Evolutionary conservation across 2,329 filamentous ascomycete genomes (phyloP).

Genomic region (Diaporthe nobilis): DNA sequence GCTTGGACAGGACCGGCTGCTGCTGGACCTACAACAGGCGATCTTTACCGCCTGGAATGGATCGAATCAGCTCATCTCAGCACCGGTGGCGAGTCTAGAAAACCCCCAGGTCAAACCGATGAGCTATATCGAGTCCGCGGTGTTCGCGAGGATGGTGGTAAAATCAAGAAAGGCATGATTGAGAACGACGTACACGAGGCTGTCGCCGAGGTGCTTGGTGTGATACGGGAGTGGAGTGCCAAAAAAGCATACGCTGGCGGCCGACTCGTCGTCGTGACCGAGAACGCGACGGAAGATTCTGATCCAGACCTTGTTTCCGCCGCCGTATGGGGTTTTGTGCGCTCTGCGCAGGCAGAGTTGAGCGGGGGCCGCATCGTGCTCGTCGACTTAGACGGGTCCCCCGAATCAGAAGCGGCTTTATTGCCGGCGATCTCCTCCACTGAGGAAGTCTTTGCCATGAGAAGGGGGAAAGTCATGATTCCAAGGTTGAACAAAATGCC

Average conservation of each 20-base stretch:
- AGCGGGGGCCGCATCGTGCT: slow-evolving; percentile 4
- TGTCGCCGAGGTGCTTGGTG: neutral
- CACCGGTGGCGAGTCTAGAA: neutral
- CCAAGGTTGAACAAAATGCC: neutral
- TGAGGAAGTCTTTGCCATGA: neutral
- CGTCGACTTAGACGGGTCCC: slow-evolving; percentile 10
- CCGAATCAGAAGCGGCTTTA: neutral
- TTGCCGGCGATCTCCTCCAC: neutral
- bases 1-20: neutral
- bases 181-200: neutral
- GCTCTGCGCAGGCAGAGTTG: slow-evolving; percentile 9
- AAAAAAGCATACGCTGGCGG: neutral
- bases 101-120: neutral
- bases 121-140: neutral
- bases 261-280: neutral
- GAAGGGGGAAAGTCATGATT: neutral
- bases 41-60: neutral
- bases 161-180: no score
- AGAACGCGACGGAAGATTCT: neutral
- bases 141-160: neutral
- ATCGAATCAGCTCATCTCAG: no score
- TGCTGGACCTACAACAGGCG: neutral
- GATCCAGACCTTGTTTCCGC: neutral
- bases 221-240: neutral
- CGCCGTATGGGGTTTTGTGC: slow-evolving; percentile 9